These are phyloP conservation scores for Cichorium intybus DNA, from an alignment of 140 eudicot species.

Conservation along the genomic window DNA sequence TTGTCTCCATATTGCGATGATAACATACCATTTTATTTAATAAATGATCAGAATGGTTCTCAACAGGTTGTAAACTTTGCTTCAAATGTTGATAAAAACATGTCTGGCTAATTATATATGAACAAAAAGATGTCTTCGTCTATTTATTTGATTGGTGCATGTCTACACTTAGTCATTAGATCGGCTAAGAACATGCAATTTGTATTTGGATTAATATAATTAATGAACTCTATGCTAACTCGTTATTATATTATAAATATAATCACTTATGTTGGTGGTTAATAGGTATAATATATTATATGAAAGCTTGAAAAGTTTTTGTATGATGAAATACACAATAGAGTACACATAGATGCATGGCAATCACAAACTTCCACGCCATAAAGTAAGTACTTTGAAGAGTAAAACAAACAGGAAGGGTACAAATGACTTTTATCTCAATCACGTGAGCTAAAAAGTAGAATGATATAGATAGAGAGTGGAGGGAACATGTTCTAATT, in stretches of 20 bases:
- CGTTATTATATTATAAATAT: not conserved
- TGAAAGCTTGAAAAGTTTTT: constrained; percentile 1
- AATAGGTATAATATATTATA: not conserved
- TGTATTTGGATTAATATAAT: no score
- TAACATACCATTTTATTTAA: not conserved
- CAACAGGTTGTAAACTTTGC: no score
- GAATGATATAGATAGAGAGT: constrained; percentile 10
- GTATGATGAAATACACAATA: not conserved
- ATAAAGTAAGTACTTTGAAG: constrained; percentile 18
- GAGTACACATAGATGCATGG: constrained; percentile 12
- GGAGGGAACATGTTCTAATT: constrained; percentile 21
- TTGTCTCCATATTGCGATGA: not conserved
- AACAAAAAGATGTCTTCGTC: no score
- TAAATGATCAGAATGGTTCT: not conserved
- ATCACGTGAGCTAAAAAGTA: constrained; percentile 50
- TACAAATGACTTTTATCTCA: constrained; percentile 55
- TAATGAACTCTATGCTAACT: no score
- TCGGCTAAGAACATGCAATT: no score
- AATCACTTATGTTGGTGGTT: constrained; percentile 26
- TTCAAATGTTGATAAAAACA: no score
- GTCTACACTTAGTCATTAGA: no score
- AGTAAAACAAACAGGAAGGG: constrained; percentile 56
- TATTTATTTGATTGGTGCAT: no score
- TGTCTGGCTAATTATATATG: no score
- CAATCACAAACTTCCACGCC: constrained; percentile 24